A percentile compares a stretch with the other conserved stretches of the same genome.
Evolutionary conservation across 768 basidiomycete species (phyloP).

Genomic region (Strobilomyces confusus): DNA sequence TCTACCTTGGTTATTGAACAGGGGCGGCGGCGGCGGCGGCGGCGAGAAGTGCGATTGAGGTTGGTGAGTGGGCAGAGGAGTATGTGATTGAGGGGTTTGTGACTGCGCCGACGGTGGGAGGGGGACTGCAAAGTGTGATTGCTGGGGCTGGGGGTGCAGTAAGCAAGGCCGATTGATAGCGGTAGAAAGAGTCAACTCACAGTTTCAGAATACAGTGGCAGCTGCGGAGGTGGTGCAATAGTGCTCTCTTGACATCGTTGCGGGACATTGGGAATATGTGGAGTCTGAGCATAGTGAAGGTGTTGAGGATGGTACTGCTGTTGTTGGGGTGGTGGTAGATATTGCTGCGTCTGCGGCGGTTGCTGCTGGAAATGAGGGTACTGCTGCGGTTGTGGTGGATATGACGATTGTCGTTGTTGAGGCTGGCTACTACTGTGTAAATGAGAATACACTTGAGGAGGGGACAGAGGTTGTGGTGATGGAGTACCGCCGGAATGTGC

Average conservation of each 20-base stretch:
- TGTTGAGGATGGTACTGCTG: constrained; percentile 14
- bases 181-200: constrained; percentile 3
- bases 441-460: constrained; percentile 13
- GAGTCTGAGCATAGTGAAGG: constrained; percentile 13
- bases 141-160: constrained; percentile 11
- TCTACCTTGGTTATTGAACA: constrained; percentile 4
- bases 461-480: constrained; percentile 6
- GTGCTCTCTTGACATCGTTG: constrained; percentile 18
- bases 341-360: constrained; percentile 8
- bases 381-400: constrained; percentile 12
- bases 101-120: constrained; percentile 12
- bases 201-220: constrained; percentile 2
- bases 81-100: constrained; percentile 11
- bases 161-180: background rate
- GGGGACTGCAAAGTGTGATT: constrained; percentile 14
- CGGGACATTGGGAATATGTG: constrained; percentile 7
- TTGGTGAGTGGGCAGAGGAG: constrained; percentile 19
- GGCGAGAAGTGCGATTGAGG: constrained; percentile 20
- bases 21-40: constrained; percentile 11
- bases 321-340: constrained; percentile 3
- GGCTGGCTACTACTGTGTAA: constrained; percentile 2
- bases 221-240: constrained; percentile 1
- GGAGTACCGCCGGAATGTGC: constrained; percentile 10
- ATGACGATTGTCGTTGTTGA: constrained; percentile 16
- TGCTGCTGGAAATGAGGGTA: constrained; percentile 6